A percentile compares a stretch with the other conserved stretches of the same genome.
Evolutionary conservation across 2,329 filamentous ascomycete species (phyloP).

Genomic region (Exophiala oligosperma): DNA sequence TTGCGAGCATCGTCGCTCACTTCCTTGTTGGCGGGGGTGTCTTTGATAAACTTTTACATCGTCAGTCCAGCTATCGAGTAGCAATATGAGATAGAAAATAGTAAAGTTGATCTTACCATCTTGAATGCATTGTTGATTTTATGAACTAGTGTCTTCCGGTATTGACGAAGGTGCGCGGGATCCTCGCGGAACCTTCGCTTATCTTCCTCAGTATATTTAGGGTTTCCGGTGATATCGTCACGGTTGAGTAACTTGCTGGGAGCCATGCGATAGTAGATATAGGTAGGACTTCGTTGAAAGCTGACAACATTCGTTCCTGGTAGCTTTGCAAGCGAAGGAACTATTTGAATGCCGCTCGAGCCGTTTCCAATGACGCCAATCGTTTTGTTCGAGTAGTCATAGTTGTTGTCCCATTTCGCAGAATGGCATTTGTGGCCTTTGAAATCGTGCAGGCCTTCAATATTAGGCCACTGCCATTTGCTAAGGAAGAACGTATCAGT

Average conservation of each 20-base stretch:
- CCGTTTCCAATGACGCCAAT: constrained; percentile 29
- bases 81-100: neutral
- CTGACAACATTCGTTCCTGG: neutral
- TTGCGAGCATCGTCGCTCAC: constrained; percentile 3
- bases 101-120: constrained; percentile 4
- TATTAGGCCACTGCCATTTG: neutral
- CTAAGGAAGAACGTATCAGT: neutral
- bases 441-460: constrained; percentile 38
- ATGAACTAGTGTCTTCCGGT: constrained; percentile 23
- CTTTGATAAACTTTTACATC: neutral
- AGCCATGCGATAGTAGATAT: constrained; percentile 41
- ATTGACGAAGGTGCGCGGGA: constrained; percentile 20
- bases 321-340: constrained; percentile 28
- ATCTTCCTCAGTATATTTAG: constrained; percentile 26
- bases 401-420: constrained; percentile 57
- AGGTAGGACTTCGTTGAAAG: constrained; percentile 29
- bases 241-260: neutral
- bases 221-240: constrained; percentile 29
- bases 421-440: constrained; percentile 56
- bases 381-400: constrained; percentile 48
- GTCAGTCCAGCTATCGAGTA: neutral
- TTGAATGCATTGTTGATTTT: constrained; percentile 16
- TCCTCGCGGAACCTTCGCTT: constrained; percentile 26
- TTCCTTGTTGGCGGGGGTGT: constrained; percentile 3
- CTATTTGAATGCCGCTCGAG: constrained; percentile 27